Base-by-base conservation (phyloP, 1,284 basidiomycete genomes). In the Cerrena zonata region DNA sequence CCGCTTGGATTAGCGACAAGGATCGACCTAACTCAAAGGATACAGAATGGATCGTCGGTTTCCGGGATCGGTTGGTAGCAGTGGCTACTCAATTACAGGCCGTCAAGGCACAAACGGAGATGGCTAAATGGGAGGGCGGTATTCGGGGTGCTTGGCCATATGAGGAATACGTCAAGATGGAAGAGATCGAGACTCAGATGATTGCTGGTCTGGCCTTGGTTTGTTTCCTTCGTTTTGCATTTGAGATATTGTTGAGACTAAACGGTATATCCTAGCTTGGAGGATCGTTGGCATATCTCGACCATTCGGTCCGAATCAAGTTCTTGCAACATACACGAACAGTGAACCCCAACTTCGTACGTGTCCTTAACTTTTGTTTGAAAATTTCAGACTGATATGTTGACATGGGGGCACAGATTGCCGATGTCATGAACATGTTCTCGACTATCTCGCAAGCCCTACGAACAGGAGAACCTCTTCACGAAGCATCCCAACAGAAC, bases 111-210 rank as follows among this genome's bases (percentile, higher is more conserved):
- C 60, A 69, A 57, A 73, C 75, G 25, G 61, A 55, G 23, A 60
- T 71, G 42, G 73, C 76, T 43, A 69, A 68, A 58, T 74, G 76
- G 71, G 71, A 77, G 61, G 72, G 78, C 34, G 71, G 61, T 55
- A 66, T 79, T 15, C 68, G 78, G 7, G 79, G 79, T 5, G 65
- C 64, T 36, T 82, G 78, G 78, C 72, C 77, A 3, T 60, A 59
- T 12, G 69, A 74, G 38, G 72, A 78, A 44, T 82, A 80, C 54
- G 62, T 61, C 42, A 63, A 63, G 43, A 55, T 81, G 10, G 56
- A 71, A 5, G 65, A 71, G 40, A 60, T 71, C 2, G 67, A 77
- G 61, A 54, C 60, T 26, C 71, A 74, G 27, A 78, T 77, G 72
- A 58, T 75, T n/a, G 53, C 59, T 2, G 65, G 63, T 50, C 57